phyloP scores from a whole-genome alignment of 2,329 filamentous ascomycete species.

The Penicillium thymicola region DNA sequence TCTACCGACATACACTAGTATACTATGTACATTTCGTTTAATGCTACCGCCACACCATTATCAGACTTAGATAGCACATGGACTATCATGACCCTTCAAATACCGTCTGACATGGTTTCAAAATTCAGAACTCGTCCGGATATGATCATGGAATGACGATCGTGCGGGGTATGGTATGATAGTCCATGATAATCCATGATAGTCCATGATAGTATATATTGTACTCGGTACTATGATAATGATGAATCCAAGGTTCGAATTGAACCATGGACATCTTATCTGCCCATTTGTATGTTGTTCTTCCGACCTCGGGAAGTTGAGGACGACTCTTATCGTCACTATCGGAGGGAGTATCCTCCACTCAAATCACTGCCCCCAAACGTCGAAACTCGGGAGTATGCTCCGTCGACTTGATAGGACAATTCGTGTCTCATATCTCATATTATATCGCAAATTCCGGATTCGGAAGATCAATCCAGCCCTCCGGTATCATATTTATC shows the following conservation, averaged over 20 bases:
- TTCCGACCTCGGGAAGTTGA: background rate
- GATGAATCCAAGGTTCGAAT: background rate
- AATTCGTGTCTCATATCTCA: constrained; percentile 1
- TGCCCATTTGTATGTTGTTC: background rate
- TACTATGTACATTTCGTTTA: too few species aligned
- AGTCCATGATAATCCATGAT: background rate
- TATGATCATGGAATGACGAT: constrained; percentile 19
- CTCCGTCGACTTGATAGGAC: constrained; percentile 2
- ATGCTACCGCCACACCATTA: background rate
- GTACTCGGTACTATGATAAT: too few species aligned
- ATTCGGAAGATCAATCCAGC: constrained; percentile 1
- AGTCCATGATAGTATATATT: background rate
- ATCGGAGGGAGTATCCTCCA: constrained; percentile 1
- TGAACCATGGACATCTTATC: background rate
- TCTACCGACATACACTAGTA: background rate
- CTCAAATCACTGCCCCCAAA: background rate
- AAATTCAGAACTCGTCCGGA: constrained; percentile 3
- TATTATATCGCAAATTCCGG: background rate
- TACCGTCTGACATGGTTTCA: background rate
- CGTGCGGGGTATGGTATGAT: constrained; percentile 23
- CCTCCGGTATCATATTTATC: background rate
- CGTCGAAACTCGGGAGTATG: background rate
- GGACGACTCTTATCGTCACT: constrained; percentile 1
- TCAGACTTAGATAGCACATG: background rate
- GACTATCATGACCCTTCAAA: background rate